phyloP scores from a whole-genome alignment of 371 early-diverging fungal species.

The Lichtheimia ornata region DNA sequence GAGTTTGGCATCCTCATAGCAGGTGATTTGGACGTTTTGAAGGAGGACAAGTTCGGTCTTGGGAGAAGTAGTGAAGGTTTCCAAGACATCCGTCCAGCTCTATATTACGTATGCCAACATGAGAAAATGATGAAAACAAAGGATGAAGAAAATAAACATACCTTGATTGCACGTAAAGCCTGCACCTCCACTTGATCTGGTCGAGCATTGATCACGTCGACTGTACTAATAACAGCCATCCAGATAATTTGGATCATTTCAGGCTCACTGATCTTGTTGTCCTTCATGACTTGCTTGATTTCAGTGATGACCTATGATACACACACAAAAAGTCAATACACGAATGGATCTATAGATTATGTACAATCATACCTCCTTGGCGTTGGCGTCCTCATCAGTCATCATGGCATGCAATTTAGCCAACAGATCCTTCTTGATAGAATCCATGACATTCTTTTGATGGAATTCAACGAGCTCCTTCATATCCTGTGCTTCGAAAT shows the following conservation, averaged over 20 bases:
- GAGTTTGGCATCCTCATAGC: constrained; percentile 88
- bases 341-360: neutral
- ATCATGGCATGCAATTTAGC: constrained; percentile 62
- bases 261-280: constrained; percentile 74
- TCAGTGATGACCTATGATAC: constrained; percentile 56
- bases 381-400: constrained; percentile 34
- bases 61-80: constrained; percentile 74
- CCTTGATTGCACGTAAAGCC: constrained; percentile 62
- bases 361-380: constrained; percentile 48
- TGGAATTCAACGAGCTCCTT: constrained; percentile 82
- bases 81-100: constrained; percentile 72
- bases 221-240: constrained; percentile 75
- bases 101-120: constrained; percentile 10
- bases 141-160: constrained; percentile 5
- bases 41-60: constrained; percentile 85
- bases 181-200: constrained; percentile 85
- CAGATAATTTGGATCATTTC: constrained; percentile 80
- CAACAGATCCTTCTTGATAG: constrained; percentile 68
- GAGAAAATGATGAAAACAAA: neutral
- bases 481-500: constrained; percentile 92
- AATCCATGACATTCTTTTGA: constrained; percentile 69
- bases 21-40: constrained; percentile 79
- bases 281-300: constrained; percentile 69
- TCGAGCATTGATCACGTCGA: constrained; percentile 73
- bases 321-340: constrained; percentile 4